Conservation (phyloP, 2,329 filamentous ascomycete genomes). For the Colletotrichum somersetense region DNA sequence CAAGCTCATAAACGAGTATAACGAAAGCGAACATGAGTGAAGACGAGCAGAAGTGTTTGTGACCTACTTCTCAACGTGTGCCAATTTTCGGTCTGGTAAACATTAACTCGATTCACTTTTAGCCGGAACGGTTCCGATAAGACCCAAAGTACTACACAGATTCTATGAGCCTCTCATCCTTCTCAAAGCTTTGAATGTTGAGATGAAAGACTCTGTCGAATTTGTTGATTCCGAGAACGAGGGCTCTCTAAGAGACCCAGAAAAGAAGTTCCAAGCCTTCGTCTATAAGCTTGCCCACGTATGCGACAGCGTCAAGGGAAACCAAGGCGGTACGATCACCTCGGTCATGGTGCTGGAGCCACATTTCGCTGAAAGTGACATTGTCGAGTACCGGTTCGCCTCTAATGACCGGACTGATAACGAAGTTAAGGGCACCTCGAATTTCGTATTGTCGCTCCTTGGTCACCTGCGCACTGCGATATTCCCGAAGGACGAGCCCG, state of each 20-base stretch:
- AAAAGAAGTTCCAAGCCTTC: conserved; percentile 47
- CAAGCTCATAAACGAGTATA: not conserved
- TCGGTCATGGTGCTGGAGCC: conserved; percentile 46
- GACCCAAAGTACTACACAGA: not conserved
- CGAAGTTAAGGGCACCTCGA: not conserved
- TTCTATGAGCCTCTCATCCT: conserved; percentile 30
- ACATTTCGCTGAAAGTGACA: conserved; percentile 40
- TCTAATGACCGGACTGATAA: conserved; percentile 45
- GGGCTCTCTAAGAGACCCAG: conserved; percentile 17
- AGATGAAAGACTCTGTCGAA: not conserved
- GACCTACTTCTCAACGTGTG: not conserved
- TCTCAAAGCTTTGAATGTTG: conserved; percentile 20
- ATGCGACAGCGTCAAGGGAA: conserved; percentile 46
- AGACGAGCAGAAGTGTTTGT: not conserved
- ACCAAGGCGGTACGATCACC: conserved; percentile 48
- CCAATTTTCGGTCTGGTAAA: not conserved
- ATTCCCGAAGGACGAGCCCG: not conserved
- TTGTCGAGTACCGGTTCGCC: conserved; percentile 48
- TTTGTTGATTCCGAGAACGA: not conserved
- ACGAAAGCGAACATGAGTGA: not conserved
- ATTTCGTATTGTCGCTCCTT: not conserved
- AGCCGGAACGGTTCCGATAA: conserved; percentile 5
- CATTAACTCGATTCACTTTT: not conserved
- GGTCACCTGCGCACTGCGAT: not conserved
- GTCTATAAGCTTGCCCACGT: conserved; percentile 49